Conservation (phyloP, 148 eudicot genomes). For the Amaranthus hypochondriacus region DNA sequence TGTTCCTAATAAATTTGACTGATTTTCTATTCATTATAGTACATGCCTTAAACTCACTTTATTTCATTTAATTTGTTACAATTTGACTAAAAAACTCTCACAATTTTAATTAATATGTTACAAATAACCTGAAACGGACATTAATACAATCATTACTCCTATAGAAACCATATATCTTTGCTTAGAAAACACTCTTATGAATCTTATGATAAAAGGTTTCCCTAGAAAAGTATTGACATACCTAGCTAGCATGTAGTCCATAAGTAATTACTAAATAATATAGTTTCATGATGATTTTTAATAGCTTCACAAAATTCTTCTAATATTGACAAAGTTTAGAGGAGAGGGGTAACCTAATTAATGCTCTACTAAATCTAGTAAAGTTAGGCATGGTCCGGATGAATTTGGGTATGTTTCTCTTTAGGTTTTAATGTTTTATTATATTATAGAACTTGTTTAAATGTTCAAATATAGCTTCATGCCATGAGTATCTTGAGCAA, state of each 20-base stretch:
- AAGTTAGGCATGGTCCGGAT: too few relatives aligned
- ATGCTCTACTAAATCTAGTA: constrained; percentile 11
- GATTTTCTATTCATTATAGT: too few relatives aligned
- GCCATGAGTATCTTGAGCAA: constrained; percentile 10
- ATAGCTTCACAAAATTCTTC: background rate
- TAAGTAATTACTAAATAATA: background rate
- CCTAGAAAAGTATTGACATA: background rate
- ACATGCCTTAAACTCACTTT: too few relatives aligned
- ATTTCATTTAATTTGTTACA: too few relatives aligned
- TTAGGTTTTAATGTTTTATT: background rate
- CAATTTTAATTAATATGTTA: too few relatives aligned
- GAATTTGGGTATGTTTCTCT: constrained; percentile 5
- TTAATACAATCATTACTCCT: too few relatives aligned
- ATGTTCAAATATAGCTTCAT: constrained; percentile 9
- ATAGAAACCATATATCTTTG: too few relatives aligned
- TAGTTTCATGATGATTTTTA: background rate
- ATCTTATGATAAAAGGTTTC: background rate
- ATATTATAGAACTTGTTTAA: background rate
- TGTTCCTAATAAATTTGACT: too few relatives aligned
- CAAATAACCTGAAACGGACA: too few relatives aligned
- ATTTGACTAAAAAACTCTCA: too few relatives aligned
- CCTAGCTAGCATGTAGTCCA: background rate
- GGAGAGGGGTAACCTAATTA: constrained; percentile 2
- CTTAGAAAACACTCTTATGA: too few relatives aligned
- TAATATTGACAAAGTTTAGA: background rate